These are phyloP conservation scores for Macaranga tanarius DNA, from an alignment of 441 rosid genomes.

Conservation along the genomic window DNA sequence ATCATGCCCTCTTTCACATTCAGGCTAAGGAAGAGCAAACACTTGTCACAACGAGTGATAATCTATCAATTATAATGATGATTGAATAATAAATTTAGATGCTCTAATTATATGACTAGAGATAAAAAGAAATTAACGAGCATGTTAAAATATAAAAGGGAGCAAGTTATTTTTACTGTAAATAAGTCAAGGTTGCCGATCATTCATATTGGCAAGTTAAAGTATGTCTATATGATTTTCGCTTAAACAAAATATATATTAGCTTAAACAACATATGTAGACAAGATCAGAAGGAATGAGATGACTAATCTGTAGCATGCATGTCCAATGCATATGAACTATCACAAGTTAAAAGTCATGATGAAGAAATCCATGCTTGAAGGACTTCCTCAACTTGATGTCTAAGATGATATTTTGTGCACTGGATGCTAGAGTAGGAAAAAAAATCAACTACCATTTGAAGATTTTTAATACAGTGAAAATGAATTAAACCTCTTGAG, in stretches of 20 bases:
- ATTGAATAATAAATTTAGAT: too few species aligned
- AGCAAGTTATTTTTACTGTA: too few species aligned
- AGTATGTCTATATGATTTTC: constrained; percentile 13
- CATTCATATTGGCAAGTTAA: too few species aligned
- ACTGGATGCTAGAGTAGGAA: neutral
- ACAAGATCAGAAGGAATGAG: constrained; percentile 10
- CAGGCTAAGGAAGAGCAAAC: too few species aligned
- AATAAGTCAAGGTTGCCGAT: too few species aligned
- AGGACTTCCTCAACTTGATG: neutral
- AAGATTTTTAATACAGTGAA: neutral
- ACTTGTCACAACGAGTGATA: too few species aligned
- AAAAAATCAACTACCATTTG: neutral
- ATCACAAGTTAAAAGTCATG: neutral
- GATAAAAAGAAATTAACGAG: too few species aligned
- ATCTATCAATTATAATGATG: too few species aligned
- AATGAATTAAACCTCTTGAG: neutral
- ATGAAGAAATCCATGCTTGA: constrained; percentile 2
- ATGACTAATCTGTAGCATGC: constrained; percentile 1
- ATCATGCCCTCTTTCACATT: too few species aligned
- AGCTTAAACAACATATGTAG: neutral
- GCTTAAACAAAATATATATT: too few species aligned
- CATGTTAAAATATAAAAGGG: too few species aligned
- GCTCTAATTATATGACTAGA: too few species aligned
- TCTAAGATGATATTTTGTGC: neutral
- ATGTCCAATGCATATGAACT: neutral